Evolutionary conservation across 345 rosid species (phyloP).

Genomic region (Moricandia moricandioides): DNA sequence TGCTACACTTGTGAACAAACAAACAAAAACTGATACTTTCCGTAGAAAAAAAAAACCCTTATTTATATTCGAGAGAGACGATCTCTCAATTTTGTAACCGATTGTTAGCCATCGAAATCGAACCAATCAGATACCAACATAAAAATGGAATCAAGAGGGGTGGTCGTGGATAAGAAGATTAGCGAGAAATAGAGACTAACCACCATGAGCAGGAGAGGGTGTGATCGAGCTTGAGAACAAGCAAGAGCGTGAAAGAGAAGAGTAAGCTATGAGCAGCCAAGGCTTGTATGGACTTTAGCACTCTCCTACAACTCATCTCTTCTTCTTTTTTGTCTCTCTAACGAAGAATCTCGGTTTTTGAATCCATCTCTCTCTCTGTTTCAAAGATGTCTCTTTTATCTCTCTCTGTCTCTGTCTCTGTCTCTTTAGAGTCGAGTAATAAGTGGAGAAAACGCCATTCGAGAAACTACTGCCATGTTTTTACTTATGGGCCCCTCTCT

Average conservation of each 20-base stretch:
- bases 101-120: neutral
- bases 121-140: neutral
- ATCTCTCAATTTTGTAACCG: neutral
- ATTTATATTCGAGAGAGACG: slow-evolving; percentile 1
- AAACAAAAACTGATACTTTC: neutral
- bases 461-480: slow-evolving; percentile 12
- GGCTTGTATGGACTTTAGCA: slow-evolving; percentile 86
- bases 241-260: slow-evolving; percentile 64
- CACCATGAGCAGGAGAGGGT: slow-evolving; percentile 77
- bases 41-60: neutral
- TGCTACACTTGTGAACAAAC: neutral
- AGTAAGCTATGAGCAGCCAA: slow-evolving; percentile 76
- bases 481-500: slow-evolving; percentile 8
- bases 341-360: neutral
- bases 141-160: neutral
- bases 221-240: slow-evolving; percentile 71
- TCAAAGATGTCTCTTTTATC: neutral
- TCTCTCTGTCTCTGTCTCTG: neutral
- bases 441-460: slow-evolving; percentile 14
- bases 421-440: slow-evolving; percentile 8
- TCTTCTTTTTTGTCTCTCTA: neutral
- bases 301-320: slow-evolving; percentile 83
- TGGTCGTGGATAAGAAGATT: too few species aligned
- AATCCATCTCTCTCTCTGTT: slow-evolving; percentile 3
- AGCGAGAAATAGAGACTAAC: slow-evolving; percentile 39